Conservation (phyloP, 2,329 filamentous ascomycete genomes). For the Coniochaeta sp. region DNA sequence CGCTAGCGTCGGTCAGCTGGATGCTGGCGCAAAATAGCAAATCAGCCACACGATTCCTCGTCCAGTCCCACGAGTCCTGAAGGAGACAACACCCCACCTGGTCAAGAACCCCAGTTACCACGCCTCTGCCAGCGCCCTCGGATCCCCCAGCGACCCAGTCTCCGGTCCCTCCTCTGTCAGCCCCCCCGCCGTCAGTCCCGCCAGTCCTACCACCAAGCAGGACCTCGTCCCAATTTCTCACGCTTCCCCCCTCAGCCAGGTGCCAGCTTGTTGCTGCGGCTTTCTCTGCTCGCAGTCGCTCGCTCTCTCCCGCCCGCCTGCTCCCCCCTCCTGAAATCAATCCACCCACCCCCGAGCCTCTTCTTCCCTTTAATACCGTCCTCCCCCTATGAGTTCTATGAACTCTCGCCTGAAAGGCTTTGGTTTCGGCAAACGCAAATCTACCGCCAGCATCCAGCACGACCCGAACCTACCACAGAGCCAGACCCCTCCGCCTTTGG, state of each 20-base stretch:
- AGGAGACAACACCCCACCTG: background rate
- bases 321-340: slow-evolving; percentile 7
- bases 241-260: slow-evolving; percentile 8
- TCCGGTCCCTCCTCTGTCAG: background rate
- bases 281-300: slow-evolving; percentile 8
- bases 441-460: slow-evolving; percentile 51
- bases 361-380: slow-evolving; percentile 25
- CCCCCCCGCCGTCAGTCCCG: no score
- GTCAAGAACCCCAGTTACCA: background rate
- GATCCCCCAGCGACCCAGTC: background rate
- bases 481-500: slow-evolving; percentile 27
- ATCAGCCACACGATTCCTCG: background rate
- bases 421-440: slow-evolving; percentile 76
- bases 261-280: slow-evolving; percentile 6
- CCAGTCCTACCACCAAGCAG: background rate
- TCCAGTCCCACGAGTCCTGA: background rate
- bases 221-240: background rate
- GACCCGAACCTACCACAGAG: slow-evolving; percentile 33
- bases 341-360: slow-evolving; percentile 23
- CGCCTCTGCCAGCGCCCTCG: background rate
- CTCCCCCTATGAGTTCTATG: slow-evolving; percentile 64
- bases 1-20: background rate
- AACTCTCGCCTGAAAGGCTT: slow-evolving; percentile 73
- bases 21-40: background rate
- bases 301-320: slow-evolving; percentile 14